phyloP scores from a whole-genome alignment of 495 filamentous ascomycete species.

The Hyphodiscus hymeniophilus region DNA sequence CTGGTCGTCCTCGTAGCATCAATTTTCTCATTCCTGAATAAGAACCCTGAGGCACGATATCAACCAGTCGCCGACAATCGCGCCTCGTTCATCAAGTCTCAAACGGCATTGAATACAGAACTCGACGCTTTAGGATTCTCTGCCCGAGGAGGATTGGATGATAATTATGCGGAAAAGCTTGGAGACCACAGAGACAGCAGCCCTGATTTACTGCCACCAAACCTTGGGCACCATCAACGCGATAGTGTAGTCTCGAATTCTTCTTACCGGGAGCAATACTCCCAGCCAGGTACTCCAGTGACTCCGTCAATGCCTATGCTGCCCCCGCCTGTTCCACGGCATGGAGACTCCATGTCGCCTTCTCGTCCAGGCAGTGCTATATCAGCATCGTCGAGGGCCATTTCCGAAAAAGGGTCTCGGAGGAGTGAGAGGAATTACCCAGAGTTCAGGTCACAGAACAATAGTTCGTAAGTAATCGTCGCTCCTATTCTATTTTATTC shows the following conservation, averaged over 20 bases:
- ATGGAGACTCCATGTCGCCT: constrained; percentile 4
- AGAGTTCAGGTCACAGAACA: constrained; percentile 32
- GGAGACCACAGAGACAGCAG: constrained; percentile 77
- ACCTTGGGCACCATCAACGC: constrained; percentile 27
- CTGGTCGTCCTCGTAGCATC: constrained; percentile 84
- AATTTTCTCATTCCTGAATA: constrained; percentile 71
- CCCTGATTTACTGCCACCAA: constrained; percentile 50
- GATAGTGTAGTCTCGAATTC: constrained; percentile 25
- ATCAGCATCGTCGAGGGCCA: constrained; percentile 5
- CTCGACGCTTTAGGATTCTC: constrained; percentile 90
- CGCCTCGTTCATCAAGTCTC: constrained; percentile 96
- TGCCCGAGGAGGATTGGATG: constrained; percentile 75
- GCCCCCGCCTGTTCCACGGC: constrained; percentile 25
- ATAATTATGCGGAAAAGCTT: constrained; percentile 48
- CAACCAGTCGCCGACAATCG: constrained; percentile 96
- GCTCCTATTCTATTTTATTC: neutral
- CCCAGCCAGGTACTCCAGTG: constrained; percentile 55
- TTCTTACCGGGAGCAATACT: constrained; percentile 30
- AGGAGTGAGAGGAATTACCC: constrained; percentile 27
- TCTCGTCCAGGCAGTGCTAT: constrained; percentile 6
- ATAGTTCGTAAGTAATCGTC: constrained; percentile 35
- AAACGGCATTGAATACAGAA: constrained; percentile 81
- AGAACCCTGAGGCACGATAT: constrained; percentile 96
- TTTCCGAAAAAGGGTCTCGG: constrained; percentile 21
- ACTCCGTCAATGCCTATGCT: constrained; percentile 57